These are phyloP conservation scores for Gossypium davidsonii DNA, from an alignment of 441 rosid species.

Conservation along the genomic window DNA sequence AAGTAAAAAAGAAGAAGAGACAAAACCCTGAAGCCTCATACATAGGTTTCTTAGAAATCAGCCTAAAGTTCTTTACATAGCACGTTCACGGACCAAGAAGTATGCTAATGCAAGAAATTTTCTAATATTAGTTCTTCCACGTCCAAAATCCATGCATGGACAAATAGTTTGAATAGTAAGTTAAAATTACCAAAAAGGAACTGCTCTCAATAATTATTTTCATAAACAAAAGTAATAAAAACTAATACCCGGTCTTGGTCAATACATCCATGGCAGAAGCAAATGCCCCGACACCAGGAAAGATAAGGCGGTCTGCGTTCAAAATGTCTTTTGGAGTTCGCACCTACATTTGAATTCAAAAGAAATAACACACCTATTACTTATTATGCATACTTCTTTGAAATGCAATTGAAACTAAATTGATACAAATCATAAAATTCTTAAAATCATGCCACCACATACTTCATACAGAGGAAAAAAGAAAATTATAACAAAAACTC, in stretches of 20 bases:
- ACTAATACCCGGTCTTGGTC: conserved; percentile 58
- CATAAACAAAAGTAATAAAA: background rate
- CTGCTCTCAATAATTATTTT: background rate
- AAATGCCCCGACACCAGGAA: conserved; percentile 96
- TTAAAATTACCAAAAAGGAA: background rate
- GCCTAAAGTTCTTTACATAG: background rate
- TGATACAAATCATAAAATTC: conserved; percentile 3
- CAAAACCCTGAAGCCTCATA: background rate
- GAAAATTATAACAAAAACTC: background rate
- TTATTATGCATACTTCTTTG: background rate
- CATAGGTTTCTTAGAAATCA: background rate
- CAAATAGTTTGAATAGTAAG: background rate
- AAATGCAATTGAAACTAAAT: background rate
- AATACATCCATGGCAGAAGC: conserved; percentile 90
- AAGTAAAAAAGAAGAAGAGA: background rate
- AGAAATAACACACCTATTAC: background rate
- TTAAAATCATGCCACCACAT: conserved; percentile 1
- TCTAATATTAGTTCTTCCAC: background rate
- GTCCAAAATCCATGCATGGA: background rate
- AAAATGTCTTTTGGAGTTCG: conserved; percentile 70
- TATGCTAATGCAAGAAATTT: background rate
- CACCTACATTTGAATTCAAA: conserved; percentile 43
- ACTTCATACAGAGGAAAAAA: background rate
- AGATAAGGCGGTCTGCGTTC: conserved; percentile 71
- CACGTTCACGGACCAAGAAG: background rate